Evolutionary conservation across 441 rosid genomes (phyloP).

Genomic region (Euphorbia corollata): DNA sequence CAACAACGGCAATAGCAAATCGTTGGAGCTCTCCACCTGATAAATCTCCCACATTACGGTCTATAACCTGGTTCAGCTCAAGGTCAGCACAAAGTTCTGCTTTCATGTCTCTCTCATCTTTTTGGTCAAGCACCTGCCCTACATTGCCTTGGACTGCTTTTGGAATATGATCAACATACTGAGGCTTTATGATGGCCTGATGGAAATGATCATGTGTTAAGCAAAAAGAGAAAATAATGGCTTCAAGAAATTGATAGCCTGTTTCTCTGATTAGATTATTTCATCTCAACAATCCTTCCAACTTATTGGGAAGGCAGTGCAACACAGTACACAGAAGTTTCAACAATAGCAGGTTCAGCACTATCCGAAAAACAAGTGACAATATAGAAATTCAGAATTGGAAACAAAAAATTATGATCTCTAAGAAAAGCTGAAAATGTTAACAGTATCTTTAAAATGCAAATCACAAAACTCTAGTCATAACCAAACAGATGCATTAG

Average conservation of each 20-base stretch:
- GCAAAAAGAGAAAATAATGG: conserved; percentile 12
- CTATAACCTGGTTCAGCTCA: conserved; percentile 88
- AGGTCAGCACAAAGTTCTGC: conserved; percentile 66
- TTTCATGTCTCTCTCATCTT: conserved; percentile 74
- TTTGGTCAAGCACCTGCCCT: conserved; percentile 86
- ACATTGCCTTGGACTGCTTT: conserved; percentile 90
- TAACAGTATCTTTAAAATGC: not conserved
- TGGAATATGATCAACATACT: conserved; percentile 96
- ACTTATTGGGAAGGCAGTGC: not conserved
- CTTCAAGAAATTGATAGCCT: not conserved
- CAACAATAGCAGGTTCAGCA: not conserved
- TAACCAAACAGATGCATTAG: not conserved
- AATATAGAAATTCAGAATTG: not conserved
- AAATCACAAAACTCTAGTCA: not conserved
- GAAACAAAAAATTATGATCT: not conserved
- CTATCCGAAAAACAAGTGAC: not conserved
- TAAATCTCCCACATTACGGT: conserved; percentile 78
- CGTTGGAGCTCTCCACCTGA: conserved; percentile 99
- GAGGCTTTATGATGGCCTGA: conserved; percentile 96
- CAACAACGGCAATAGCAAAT: conserved; percentile 92
- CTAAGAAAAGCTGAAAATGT: not conserved
- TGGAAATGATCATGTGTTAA: conserved; percentile 17
- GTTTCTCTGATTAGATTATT: not conserved
- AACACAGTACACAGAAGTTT: not conserved
- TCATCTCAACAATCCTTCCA: not conserved